These are phyloP conservation scores for Solanum piurae DNA, from an alignment of 257 asterid genomes.

Conservation along the genomic window DNA sequence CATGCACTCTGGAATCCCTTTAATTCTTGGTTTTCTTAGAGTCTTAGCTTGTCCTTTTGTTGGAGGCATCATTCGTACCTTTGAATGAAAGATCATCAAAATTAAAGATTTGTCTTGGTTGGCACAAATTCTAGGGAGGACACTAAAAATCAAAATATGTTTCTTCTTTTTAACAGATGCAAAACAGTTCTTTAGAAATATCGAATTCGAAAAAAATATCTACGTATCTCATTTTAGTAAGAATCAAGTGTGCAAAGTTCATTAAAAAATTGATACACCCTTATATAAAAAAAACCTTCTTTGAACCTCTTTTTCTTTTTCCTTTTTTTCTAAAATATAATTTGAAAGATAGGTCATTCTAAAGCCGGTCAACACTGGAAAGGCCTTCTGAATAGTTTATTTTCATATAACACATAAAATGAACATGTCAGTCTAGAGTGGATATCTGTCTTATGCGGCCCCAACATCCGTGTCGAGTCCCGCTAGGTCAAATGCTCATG, in stretches of 20 bases:
- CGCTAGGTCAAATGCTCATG: background rate
- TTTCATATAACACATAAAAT: background rate
- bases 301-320: background rate
- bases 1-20: background rate
- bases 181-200: background rate
- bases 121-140: background rate
- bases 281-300: background rate
- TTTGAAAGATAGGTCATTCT: background rate
- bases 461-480: background rate
- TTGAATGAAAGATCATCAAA: background rate
- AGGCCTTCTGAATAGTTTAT: background rate
- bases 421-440: background rate
- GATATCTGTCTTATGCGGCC: background rate
- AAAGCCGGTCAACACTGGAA: background rate
- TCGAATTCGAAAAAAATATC: fast-evolving
- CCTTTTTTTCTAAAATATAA: background rate
- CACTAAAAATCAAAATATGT: too few species aligned
- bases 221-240: background rate
- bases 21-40: background rate
- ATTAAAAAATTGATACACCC: background rate
- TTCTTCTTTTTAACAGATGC: background rate
- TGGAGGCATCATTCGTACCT: background rate
- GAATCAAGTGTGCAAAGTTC: background rate
- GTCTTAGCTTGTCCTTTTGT: background rate
- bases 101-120: background rate